Evolutionary conservation across 176 grass and related monocot genomes (phyloP).

Genomic region (Avena insularis): DNA sequence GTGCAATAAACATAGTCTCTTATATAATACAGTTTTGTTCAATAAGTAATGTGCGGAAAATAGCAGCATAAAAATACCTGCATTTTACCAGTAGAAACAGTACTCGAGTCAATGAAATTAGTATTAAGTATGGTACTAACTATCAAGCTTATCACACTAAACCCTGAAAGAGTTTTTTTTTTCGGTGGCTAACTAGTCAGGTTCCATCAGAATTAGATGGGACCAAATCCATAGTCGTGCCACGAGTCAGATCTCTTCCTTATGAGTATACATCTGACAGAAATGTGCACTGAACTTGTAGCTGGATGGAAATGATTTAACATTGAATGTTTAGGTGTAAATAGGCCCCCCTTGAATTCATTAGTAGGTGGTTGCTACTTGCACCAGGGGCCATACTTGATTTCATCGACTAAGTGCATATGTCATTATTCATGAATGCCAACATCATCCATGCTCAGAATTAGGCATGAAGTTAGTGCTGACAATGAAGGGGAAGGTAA

Average conservation of each 20-base stretch:
- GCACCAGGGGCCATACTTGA: constrained; percentile 38
- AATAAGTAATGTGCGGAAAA: neutral
- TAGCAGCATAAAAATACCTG: neutral
- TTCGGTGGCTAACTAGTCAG: constrained; percentile 6
- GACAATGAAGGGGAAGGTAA: neutral
- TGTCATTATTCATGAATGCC: constrained; percentile 28
- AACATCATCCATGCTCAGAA: constrained; percentile 12
- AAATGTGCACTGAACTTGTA: constrained; percentile 29
- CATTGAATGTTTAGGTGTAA: constrained; percentile 2
- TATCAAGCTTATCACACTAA: constrained; percentile 1
- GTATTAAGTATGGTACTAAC: neutral
- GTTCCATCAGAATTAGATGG: constrained; percentile 40
- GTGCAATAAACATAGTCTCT: neutral
- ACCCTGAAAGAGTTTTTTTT: neutral
- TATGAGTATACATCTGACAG: constrained; percentile 36
- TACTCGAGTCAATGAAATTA: neutral
- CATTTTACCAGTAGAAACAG: constrained; percentile 19
- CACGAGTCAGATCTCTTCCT: neutral
- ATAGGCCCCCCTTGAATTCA: constrained; percentile 37
- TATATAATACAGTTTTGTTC: neutral
- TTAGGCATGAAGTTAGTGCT: neutral
- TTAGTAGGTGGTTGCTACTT: constrained; percentile 27
- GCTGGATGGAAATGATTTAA: constrained; percentile 36
- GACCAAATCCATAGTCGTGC: constrained; percentile 20
- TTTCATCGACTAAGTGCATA: constrained; percentile 2